These are phyloP conservation scores for Penicillium parvum DNA, from an alignment of 495 filamentous ascomycete species.

Conservation along the genomic window DNA sequence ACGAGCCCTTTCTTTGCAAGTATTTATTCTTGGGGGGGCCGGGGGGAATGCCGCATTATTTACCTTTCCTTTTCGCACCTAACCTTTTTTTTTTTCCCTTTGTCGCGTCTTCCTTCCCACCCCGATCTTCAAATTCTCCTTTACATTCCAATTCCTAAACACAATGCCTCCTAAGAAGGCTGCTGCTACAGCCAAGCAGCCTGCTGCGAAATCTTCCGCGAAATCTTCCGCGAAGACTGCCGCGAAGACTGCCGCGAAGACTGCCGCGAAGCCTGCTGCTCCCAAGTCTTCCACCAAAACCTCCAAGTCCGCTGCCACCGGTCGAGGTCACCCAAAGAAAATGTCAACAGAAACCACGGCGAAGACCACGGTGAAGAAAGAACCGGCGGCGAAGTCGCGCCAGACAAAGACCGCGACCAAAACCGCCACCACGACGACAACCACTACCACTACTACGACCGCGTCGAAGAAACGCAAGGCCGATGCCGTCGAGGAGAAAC, in stretches of 20 bases:
- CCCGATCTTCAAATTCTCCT: slow-evolving; percentile 1
- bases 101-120: slow-evolving; percentile 13
- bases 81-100: slow-evolving; percentile 7
- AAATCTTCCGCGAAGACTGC: slow-evolving; percentile 7
- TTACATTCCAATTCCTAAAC: slow-evolving; percentile 12
- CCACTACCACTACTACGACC: slow-evolving; percentile 5
- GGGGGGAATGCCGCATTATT: slow-evolving; percentile 24
- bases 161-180: slow-evolving; percentile 38
- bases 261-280: slow-evolving; percentile 8
- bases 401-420: slow-evolving; percentile 16
- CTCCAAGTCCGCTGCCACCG: slow-evolving; percentile 1
- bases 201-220: slow-evolving; percentile 3
- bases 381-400: slow-evolving; percentile 11
- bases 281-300: slow-evolving; percentile 12
- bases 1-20: background rate
- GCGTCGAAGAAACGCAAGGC: slow-evolving; percentile 41
- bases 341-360: slow-evolving; percentile 4
- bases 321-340: slow-evolving; percentile 17
- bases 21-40: slow-evolving; percentile 8
- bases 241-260: slow-evolving; percentile 2
- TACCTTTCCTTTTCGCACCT: slow-evolving; percentile 12
- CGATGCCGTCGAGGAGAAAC: slow-evolving; percentile 26
- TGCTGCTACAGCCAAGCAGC: slow-evolving; percentile 12
- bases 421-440: slow-evolving; percentile 10
- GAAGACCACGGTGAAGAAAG: slow-evolving; percentile 8